Conservation (phyloP, 2,329 filamentous ascomycete species). For the Diaporthe vaccinii region DNA sequence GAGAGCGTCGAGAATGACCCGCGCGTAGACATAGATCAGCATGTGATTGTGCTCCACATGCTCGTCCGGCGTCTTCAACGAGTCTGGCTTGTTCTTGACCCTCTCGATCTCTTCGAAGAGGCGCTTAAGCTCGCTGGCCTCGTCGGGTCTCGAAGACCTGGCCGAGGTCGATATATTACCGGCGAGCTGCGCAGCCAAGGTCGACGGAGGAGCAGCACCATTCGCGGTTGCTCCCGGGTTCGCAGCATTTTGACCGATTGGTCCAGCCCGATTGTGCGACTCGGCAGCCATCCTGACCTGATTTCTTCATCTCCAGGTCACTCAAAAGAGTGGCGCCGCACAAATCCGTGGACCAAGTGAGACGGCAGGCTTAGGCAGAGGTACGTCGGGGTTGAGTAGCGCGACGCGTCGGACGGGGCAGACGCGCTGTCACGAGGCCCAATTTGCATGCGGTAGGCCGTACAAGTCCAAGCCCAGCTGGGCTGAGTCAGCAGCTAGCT, state of each 20-base stretch:
- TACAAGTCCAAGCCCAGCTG: not conserved
- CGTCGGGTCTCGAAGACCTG: conserved; percentile 72
- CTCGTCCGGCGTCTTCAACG: conserved; percentile 73
- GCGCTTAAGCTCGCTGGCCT: conserved; percentile 80
- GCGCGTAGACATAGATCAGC: conserved; percentile 85
- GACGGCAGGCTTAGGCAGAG: not conserved
- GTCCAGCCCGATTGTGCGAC: conserved; percentile 19
- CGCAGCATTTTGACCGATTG: conserved; percentile 30
- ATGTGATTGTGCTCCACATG: conserved; percentile 85
- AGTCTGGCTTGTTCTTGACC: conserved; percentile 63
- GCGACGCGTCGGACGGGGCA: conserved; percentile 34
- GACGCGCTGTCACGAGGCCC: conserved; percentile 34
- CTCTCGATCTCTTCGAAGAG: conserved; percentile 71
- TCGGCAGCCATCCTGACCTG: conserved; percentile 36
- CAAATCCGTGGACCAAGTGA: not conserved
- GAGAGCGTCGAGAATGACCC: conserved; percentile 81
- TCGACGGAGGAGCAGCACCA: conserved; percentile 75
- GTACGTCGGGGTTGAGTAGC: not conserved
- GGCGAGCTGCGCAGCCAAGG: conserved; percentile 88
- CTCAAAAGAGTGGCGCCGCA: conserved; percentile 25
- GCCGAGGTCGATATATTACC: conserved; percentile 80
- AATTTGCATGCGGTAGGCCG: not conserved
- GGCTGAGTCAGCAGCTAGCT: conserved; percentile 2
- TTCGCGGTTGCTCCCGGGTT: conserved; percentile 36
- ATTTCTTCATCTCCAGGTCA: conserved; percentile 25